Percentiles rank a stretch among this genome's conserved stretches.
These are phyloP conservation scores for Populus alba DNA, from an alignment of 345 rosid genomes.

Conservation along the genomic window DNA sequence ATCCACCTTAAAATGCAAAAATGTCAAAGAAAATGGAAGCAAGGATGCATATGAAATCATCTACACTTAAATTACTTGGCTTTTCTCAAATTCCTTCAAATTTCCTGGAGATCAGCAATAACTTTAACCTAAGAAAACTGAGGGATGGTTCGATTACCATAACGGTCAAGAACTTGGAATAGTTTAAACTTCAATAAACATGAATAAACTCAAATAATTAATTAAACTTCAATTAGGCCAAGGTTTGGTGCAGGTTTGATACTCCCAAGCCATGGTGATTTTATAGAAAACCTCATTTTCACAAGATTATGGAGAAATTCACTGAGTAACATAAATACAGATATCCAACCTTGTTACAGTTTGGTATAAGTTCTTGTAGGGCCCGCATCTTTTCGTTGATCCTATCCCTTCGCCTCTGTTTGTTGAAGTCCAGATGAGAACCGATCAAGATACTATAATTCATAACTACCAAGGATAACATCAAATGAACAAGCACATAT, in stretches of 20 bases:
- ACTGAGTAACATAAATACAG: background rate
- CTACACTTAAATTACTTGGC: slow-evolving; percentile 3
- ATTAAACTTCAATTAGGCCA: background rate
- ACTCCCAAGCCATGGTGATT: background rate
- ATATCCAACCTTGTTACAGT: slow-evolving; percentile 71
- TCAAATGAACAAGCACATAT: slow-evolving; percentile 2
- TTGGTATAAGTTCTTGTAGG: slow-evolving; percentile 89
- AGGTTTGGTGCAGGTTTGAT: background rate
- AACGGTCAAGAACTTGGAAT: background rate
- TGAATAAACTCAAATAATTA: background rate
- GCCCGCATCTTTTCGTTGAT: slow-evolving; percentile 95
- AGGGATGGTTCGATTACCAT: background rate
- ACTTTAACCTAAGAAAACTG: background rate
- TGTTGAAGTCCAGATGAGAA: slow-evolving; percentile 17
- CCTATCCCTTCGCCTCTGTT: slow-evolving; percentile 87
- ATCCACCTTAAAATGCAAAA: slow-evolving; percentile 60
- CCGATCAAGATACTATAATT: slow-evolving; percentile 9
- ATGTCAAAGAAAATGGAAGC: slow-evolving; percentile 16
- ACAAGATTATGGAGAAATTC: background rate
- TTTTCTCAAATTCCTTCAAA: background rate
- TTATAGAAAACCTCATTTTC: background rate
- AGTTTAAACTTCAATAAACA: background rate
- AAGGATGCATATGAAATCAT: slow-evolving; percentile 3
- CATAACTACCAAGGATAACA: slow-evolving; percentile 12
- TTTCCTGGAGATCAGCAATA: background rate